A percentile compares a stretch with the other conserved stretches of the same genome.
Evolutionary conservation across 257 asterid species (phyloP).

Genomic region (Forsythia viridissima): DNA sequence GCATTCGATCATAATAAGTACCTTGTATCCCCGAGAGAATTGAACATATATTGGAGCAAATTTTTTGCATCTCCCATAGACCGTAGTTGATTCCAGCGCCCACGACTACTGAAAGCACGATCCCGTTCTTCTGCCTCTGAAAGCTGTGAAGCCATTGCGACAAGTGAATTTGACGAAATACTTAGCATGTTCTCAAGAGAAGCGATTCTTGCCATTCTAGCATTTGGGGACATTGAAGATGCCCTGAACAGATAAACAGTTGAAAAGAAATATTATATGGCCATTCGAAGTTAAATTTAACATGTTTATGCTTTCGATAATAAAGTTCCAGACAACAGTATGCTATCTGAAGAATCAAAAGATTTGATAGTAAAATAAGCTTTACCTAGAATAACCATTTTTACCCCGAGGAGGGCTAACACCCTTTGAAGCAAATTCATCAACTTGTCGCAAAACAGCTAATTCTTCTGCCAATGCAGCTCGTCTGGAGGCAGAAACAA

Average conservation of each 20-base stretch:
- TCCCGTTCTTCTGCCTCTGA: constrained; percentile 99
- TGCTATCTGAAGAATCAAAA: background rate
- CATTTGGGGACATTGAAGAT: constrained; percentile 87
- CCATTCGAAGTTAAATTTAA: background rate
- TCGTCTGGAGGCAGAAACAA: constrained; percentile 58
- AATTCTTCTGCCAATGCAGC: constrained; percentile 96
- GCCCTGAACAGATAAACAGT: constrained; percentile 52
- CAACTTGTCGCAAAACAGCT: constrained; percentile 84
- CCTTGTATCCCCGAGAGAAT: constrained; percentile 89
- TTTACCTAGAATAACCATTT: constrained; percentile 81
- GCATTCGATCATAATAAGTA: constrained; percentile 16
- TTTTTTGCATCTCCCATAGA: constrained; percentile 95
- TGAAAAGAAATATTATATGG: background rate
- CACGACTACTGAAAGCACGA: constrained; percentile 72
- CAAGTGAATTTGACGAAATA: constrained; percentile 91
- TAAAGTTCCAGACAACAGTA: background rate
- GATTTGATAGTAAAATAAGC: background rate
- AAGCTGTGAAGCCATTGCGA: constrained; percentile 98
- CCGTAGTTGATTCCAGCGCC: constrained; percentile 96
- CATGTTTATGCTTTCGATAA: constrained; percentile 2
- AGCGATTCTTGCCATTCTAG: constrained; percentile 90
- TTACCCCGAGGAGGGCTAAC: constrained; percentile 87
- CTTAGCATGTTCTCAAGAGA: constrained; percentile 95
- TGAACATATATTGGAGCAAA: constrained; percentile 85
- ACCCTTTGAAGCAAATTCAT: constrained; percentile 86